phyloP scores from a whole-genome alignment of 768 basidiomycete species.

The Collybiopsis confluens region DNA sequence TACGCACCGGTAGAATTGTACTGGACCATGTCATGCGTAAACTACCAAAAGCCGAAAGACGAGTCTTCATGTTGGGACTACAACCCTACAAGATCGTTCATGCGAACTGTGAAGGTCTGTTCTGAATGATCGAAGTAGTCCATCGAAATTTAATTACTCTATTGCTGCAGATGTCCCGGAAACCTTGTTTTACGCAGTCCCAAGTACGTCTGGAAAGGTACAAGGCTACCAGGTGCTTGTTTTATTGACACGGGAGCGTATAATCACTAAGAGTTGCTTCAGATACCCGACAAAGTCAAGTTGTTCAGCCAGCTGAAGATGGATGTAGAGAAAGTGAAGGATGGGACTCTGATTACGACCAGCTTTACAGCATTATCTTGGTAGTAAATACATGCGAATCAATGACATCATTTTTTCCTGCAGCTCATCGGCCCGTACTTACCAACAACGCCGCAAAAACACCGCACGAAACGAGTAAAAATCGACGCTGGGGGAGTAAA shows the following conservation, averaged over 20 bases:
- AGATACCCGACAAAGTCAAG: constrained; percentile 43
- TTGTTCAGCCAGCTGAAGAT: constrained; percentile 32
- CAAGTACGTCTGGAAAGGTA: constrained; percentile 74
- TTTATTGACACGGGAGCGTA: background rate
- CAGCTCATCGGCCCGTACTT: no score
- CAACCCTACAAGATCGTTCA: constrained; percentile 5
- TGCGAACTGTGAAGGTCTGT: background rate
- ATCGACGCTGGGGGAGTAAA: constrained; percentile 45
- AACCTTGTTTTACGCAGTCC: constrained; percentile 72
- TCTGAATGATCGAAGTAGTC: background rate
- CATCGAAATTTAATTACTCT: background rate
- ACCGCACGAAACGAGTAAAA: constrained; percentile 65
- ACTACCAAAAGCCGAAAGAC: background rate
- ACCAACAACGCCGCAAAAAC: constrained; percentile 75
- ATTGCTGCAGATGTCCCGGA: constrained; percentile 25
- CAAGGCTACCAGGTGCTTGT: constrained; percentile 59
- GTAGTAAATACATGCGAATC: no score
- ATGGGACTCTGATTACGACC: background rate
- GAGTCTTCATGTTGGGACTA: background rate
- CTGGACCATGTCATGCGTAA: constrained; percentile 15
- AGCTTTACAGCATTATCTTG: background rate
- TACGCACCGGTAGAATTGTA: constrained; percentile 49
- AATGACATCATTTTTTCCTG: no score
- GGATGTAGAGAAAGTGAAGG: constrained; percentile 25
- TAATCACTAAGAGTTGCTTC: background rate